A percentile compares a stretch with the other conserved stretches of the same genome.
Conservation (phyloP, 1,284 basidiomycete genomes). For the Tylopilus orsonianus region DNA sequence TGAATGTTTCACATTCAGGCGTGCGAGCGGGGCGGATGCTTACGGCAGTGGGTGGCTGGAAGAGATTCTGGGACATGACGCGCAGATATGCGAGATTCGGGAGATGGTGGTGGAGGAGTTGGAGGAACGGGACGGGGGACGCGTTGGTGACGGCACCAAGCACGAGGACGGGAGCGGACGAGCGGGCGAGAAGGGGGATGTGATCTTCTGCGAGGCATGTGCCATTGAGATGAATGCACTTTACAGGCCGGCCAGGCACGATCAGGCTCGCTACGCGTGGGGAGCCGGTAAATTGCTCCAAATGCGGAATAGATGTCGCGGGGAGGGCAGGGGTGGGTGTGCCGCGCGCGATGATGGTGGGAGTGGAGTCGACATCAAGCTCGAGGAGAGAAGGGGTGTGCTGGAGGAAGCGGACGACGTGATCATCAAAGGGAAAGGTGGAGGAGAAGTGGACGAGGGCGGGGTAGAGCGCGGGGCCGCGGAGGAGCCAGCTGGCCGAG, state of each 20-base stretch:
- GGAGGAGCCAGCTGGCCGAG: constrained; percentile 52
- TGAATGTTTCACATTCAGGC: constrained; percentile 12
- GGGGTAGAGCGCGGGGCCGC: constrained; percentile 39
- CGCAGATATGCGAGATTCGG: constrained; percentile 51
- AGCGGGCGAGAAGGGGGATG: constrained; percentile 47
- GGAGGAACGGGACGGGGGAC: constrained; percentile 45
- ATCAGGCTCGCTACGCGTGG: constrained; percentile 50
- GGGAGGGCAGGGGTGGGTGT: constrained; percentile 34
- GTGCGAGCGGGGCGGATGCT: constrained; percentile 25
- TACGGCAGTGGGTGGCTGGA: constrained; percentile 47
- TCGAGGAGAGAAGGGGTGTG: constrained; percentile 50
- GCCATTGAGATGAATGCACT: constrained; percentile 56
- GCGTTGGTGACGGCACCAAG: constrained; percentile 47
- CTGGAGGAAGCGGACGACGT: constrained; percentile 56
- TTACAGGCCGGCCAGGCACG: constrained; percentile 62
- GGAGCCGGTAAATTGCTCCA: constrained; percentile 62
- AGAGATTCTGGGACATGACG: constrained; percentile 49
- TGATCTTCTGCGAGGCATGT: constrained; percentile 56
- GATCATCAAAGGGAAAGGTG: constrained; percentile 56
- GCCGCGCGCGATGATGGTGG: constrained; percentile 19
- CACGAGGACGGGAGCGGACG: constrained; percentile 44
- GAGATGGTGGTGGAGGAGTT: constrained; percentile 44
- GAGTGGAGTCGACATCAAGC: constrained; percentile 50
- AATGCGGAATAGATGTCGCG: constrained; percentile 43
- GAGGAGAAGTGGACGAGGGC: constrained; percentile 54